Percentiles rank a stretch among this genome's conserved stretches.
Evolutionary conservation across 2,329 filamentous ascomycete genomes (phyloP).

Genomic region (Fusarium anthophilum): DNA sequence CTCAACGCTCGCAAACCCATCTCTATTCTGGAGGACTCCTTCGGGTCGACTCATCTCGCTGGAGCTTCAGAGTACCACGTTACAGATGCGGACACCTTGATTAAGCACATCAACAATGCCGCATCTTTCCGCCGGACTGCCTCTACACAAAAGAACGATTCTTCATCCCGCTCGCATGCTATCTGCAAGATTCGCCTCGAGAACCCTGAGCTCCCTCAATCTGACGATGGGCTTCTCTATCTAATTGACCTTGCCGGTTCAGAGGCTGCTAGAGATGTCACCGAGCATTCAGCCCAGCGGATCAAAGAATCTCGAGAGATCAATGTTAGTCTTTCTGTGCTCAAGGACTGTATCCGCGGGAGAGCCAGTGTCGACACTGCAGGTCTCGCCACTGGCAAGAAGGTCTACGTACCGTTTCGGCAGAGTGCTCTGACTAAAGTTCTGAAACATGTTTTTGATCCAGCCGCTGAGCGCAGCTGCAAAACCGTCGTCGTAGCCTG

Average conservation of each 20-base stretch:
- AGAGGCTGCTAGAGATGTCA: conserved; percentile 56
- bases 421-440: conserved; percentile 59
- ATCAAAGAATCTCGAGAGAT: conserved; percentile 59
- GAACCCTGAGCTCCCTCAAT: conserved; percentile 39
- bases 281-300: conserved; percentile 51
- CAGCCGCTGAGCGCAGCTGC: conserved; percentile 48
- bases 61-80: conserved; percentile 54
- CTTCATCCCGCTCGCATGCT: conserved; percentile 59
- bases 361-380: conserved; percentile 49
- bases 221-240: conserved; percentile 55
- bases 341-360: conserved; percentile 63
- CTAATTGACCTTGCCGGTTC: conserved; percentile 60
- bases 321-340: conserved; percentile 58
- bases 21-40: conserved; percentile 57
- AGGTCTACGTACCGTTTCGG: conserved; percentile 56
- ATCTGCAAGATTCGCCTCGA: conserved; percentile 58
- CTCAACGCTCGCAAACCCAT: conserved; percentile 54
- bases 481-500: conserved; percentile 59
- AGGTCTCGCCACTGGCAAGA: conserved; percentile 38
- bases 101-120: conserved; percentile 49
- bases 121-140: conserved; percentile 53
- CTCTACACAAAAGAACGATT: conserved; percentile 56
- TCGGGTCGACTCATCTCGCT: conserved; percentile 55
- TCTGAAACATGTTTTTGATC: conserved; percentile 61
- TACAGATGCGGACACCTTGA: conserved; percentile 41